These are phyloP conservation scores for Wallacemonas sp. DNA, from an alignment of 208 protist genomes.

Conservation along the genomic window DNA sequence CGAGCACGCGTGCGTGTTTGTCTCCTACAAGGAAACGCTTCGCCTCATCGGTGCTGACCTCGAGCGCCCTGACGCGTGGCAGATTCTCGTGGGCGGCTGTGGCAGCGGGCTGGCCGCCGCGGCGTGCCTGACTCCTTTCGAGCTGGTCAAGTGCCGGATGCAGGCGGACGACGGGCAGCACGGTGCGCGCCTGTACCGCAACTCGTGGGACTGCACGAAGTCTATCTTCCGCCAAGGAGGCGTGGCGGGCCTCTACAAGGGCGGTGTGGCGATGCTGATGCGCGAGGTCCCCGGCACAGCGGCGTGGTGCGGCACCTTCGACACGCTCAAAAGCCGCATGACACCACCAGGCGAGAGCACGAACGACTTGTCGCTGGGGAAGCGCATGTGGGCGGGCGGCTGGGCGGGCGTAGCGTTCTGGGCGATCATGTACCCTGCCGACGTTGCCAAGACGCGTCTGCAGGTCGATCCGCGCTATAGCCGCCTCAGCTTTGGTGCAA, in stretches of 20 bases:
- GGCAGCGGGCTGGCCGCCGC: slow-evolving; percentile 64
- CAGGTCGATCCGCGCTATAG: slow-evolving; percentile 66
- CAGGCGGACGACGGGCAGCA: slow-evolving; percentile 55
- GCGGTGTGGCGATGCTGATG: slow-evolving; percentile 59
- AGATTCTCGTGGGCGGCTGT: slow-evolving; percentile 63
- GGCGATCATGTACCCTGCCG: slow-evolving; percentile 85
- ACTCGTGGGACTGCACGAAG: slow-evolving; percentile 56
- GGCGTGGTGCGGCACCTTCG: slow-evolving; percentile 86
- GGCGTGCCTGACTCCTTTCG: slow-evolving; percentile 77
- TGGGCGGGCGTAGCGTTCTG: slow-evolving; percentile 80
- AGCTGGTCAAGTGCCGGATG: slow-evolving; percentile 87
- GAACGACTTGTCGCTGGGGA: slow-evolving; percentile 39
- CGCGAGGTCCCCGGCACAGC: slow-evolving; percentile 85
- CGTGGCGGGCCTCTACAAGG: slow-evolving; percentile 66
- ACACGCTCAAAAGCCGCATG: slow-evolving; percentile 62
- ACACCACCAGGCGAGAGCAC: slow-evolving; percentile 37
- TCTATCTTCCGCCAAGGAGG: slow-evolving; percentile 41
- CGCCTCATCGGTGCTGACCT: slow-evolving; percentile 45
- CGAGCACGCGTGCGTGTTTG: slow-evolving; percentile 83
- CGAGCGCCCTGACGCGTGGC: slow-evolving; percentile 32
- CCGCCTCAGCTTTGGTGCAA: slow-evolving; percentile 26
- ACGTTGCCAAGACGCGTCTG: slow-evolving; percentile 87
- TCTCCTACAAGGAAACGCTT: slow-evolving; percentile 74
- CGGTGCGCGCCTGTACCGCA: slow-evolving; percentile 32
- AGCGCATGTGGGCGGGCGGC: slow-evolving; percentile 77